Evolutionary conservation across 768 basidiomycete genomes (phyloP).

Genomic region (Calocybe indica): DNA sequence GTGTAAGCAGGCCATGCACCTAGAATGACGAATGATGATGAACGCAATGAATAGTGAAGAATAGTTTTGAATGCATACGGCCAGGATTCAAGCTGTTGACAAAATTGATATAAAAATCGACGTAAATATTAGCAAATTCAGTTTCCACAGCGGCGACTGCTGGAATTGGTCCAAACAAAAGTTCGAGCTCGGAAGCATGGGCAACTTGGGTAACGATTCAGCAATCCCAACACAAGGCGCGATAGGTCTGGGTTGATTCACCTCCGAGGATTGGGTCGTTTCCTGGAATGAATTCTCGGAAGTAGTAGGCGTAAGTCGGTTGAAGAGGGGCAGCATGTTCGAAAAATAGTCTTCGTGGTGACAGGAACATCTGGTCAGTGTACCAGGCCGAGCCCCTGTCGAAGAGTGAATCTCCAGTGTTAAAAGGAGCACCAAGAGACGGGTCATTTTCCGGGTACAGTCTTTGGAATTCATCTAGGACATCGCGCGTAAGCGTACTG

Average conservation of each 20-base stretch:
- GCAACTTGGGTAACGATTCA: slow-evolving; percentile 24
- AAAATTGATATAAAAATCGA: slow-evolving; percentile 53
- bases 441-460: slow-evolving; percentile 46
- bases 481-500: slow-evolving; percentile 35
- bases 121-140: slow-evolving; percentile 40
- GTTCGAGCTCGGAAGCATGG: slow-evolving; percentile 41
- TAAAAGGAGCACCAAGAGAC: slow-evolving; percentile 42
- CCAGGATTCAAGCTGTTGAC: slow-evolving; percentile 52
- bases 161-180: slow-evolving; percentile 45
- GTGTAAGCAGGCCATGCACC: slow-evolving; percentile 44
- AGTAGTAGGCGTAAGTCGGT: slow-evolving; percentile 48
- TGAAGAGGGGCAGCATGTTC: slow-evolving; percentile 39
- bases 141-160: slow-evolving; percentile 28
- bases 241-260: slow-evolving; percentile 7
- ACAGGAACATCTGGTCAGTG: slow-evolving; percentile 51
- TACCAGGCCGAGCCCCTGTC: slow-evolving; percentile 55
- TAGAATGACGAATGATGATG: slow-evolving; percentile 9
- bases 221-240: neutral
- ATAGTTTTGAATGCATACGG: slow-evolving; percentile 24
- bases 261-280: slow-evolving; percentile 43
- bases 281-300: slow-evolving; percentile 53
- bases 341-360: slow-evolving; percentile 44
- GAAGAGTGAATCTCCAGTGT: slow-evolving; percentile 55
- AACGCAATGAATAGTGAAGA: neutral
- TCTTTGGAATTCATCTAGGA: slow-evolving; percentile 30